A percentile compares a stretch with the other conserved stretches of the same genome.
These are phyloP conservation scores for Aspergillus versicolor DNA, from an alignment of 2,329 filamentous ascomycete genomes.

Conservation along the genomic window DNA sequence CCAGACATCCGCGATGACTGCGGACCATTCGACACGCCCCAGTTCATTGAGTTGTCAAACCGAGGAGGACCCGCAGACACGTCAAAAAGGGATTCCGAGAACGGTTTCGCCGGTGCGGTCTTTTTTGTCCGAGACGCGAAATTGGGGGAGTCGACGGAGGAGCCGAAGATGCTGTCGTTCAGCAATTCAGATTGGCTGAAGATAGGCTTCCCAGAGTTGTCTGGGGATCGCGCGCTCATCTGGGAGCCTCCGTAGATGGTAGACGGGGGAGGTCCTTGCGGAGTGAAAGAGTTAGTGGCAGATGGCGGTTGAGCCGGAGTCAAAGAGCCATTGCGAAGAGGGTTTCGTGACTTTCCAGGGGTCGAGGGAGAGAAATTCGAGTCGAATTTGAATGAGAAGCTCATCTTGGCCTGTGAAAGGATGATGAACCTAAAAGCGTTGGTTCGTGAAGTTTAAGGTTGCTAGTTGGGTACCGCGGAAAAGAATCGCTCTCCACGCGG, in stretches of 20 bases:
- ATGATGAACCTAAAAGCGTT: neutral
- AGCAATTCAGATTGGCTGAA: constrained; percentile 39
- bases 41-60: constrained; percentile 27
- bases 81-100: constrained; percentile 30
- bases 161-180: constrained; percentile 38
- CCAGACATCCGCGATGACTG: constrained; percentile 27
- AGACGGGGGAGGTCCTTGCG: constrained; percentile 53
- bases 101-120: constrained; percentile 20
- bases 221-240: constrained; percentile 36
- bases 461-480: constrained; percentile 5
- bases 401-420: constrained; percentile 26
- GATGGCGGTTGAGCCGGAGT: constrained; percentile 60
- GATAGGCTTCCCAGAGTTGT: constrained; percentile 34
- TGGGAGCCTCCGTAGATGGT: constrained; percentile 54
- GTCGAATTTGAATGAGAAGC: constrained; percentile 36
- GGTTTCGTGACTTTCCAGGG: constrained; percentile 37
- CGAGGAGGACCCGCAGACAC: constrained; percentile 25
- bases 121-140: constrained; percentile 31
- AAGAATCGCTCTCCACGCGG: constrained; percentile 1
- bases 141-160: constrained; percentile 36
- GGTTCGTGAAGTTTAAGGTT: neutral
- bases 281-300: constrained; percentile 55
- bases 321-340: constrained; percentile 50
- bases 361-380: constrained; percentile 38
- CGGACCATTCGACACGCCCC: constrained; percentile 26